Percentiles rank a stretch among this genome's conserved stretches.
phyloP scores from a whole-genome alignment of 2,329 filamentous ascomycete species.

The Aspergillus amoenus region DNA sequence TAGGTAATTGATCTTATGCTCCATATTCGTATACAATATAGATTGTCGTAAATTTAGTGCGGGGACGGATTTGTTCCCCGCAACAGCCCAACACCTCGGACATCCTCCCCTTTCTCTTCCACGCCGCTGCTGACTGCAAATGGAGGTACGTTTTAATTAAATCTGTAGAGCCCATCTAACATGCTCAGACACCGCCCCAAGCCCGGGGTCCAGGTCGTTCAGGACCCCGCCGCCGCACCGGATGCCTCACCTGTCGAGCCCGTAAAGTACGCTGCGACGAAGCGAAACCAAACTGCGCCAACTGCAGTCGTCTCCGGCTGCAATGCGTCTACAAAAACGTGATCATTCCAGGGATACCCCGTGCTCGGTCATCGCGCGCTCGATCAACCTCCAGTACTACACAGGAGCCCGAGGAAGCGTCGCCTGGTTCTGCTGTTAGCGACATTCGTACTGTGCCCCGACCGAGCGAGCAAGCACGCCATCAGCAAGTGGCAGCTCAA shows the following conservation, averaged over 20 bases:
- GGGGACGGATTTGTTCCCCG: conserved; percentile 5
- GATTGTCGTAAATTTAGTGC: neutral
- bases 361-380: conserved; percentile 1
- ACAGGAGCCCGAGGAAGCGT: neutral
- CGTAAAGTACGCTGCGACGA: conserved; percentile 40
- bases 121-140: neutral
- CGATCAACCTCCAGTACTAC: conserved; percentile 1
- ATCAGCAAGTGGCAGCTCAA: conserved; percentile 1
- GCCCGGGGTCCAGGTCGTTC: conserved; percentile 35
- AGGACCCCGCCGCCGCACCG: conserved; percentile 35
- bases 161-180: neutral
- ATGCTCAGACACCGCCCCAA: conserved; percentile 17
- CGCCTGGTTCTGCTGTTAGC: conserved; percentile 17
- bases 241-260: conserved; percentile 36
- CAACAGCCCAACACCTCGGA: neutral
- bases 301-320: conserved; percentile 33
- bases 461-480: conserved; percentile 20
- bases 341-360: conserved; percentile 16
- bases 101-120: neutral
- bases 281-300: conserved; percentile 33
- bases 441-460: conserved; percentile 31
- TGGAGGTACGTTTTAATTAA: conserved; percentile 3
- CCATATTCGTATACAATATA: neutral
- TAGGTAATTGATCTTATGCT: neutral
- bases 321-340: conserved; percentile 30